Evolutionary conservation across 192 early-diverging fungal genomes (phyloP).

Genomic region (Entomortierella beljakovae): DNA sequence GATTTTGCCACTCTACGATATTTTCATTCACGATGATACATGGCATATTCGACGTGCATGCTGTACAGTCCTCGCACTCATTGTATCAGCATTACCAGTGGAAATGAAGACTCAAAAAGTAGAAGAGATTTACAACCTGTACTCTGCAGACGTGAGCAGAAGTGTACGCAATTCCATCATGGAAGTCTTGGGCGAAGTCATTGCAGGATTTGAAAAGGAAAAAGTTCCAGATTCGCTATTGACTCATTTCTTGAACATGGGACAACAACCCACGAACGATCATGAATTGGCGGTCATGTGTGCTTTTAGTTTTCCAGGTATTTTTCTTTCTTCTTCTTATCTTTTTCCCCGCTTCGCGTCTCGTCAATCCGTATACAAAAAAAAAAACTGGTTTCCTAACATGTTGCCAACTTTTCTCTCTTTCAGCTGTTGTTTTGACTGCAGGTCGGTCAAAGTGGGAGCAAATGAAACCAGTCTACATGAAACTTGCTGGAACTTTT

Average conservation of each 20-base stretch:
- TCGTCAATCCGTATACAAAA: too few species aligned
- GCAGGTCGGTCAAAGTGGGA: conserved; percentile 68
- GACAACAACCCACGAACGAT: conserved; percentile 61
- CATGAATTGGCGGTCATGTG: conserved; percentile 65
- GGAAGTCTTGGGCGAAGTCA: conserved; percentile 68
- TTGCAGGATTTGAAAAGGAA: conserved; percentile 62
- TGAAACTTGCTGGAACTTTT: conserved; percentile 48
- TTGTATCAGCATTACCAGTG: conserved; percentile 61
- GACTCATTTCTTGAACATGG: conserved; percentile 62
- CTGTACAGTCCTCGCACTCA: conserved; percentile 56
- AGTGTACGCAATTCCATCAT: conserved; percentile 65
- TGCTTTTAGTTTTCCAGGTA: conserved; percentile 69
- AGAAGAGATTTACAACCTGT: conserved; percentile 61
- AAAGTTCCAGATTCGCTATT: conserved; percentile 60
- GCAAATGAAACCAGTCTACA: conserved; percentile 57
- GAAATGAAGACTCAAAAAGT: conserved; percentile 59
- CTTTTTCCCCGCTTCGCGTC: too few species aligned
- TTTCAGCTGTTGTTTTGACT: conserved; percentile 64
- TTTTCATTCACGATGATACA: conserved; percentile 61
- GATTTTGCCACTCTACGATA: conserved; percentile 63
- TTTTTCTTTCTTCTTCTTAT: neutral
- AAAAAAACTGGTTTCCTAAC: neutral
- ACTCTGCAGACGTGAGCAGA: conserved; percentile 61
- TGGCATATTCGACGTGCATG: conserved; percentile 71
- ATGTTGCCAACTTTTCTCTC: neutral